phyloP scores from a whole-genome alignment of 257 asterid species.

The Prunella vulgaris region DNA sequence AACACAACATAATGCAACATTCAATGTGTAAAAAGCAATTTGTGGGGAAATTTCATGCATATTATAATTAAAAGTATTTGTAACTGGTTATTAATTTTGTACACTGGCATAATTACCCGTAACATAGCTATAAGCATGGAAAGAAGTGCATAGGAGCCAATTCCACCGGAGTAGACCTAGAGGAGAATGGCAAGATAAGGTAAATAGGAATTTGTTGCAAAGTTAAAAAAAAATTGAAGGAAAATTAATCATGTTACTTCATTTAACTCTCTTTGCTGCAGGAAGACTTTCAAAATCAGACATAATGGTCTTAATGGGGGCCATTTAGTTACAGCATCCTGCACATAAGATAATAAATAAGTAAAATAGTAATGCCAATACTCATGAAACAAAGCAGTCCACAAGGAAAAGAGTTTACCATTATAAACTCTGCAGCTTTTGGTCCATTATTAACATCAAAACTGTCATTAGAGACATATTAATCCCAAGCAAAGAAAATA shows the following conservation, averaged over 20 bases:
- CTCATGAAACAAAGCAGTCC: not conserved
- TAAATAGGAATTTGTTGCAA: constrained; percentile 11
- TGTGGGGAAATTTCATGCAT: not conserved
- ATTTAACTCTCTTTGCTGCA: constrained; percentile 93
- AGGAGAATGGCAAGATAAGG: constrained; percentile 20
- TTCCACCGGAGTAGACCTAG: constrained; percentile 96
- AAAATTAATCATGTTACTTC: constrained; percentile 46
- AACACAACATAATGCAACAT: not conserved
- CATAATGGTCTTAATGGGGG: constrained; percentile 88
- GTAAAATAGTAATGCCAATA: not conserved
- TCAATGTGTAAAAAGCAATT: not conserved
- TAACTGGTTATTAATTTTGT: not conserved
- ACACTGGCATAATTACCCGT: constrained; percentile 52
- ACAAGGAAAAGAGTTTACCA: constrained; percentile 37
- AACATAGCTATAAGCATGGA: constrained; percentile 89
- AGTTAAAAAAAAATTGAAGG: not conserved
- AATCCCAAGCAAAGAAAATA: constrained; percentile 9
- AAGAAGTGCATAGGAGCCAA: constrained; percentile 95
- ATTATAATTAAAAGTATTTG: not conserved
- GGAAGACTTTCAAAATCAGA: constrained; percentile 81
- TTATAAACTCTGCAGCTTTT: constrained; percentile 86
- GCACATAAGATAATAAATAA: constrained; percentile 4
- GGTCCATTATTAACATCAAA: constrained; percentile 95
- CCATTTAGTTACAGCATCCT: constrained; percentile 79
- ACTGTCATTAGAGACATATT: constrained; percentile 39